Evolutionary conservation across 495 filamentous ascomycete species (phyloP), one percentile per base, ranked within the genome.

Genomic region (Parathielavia hyrcaniae): DNA sequence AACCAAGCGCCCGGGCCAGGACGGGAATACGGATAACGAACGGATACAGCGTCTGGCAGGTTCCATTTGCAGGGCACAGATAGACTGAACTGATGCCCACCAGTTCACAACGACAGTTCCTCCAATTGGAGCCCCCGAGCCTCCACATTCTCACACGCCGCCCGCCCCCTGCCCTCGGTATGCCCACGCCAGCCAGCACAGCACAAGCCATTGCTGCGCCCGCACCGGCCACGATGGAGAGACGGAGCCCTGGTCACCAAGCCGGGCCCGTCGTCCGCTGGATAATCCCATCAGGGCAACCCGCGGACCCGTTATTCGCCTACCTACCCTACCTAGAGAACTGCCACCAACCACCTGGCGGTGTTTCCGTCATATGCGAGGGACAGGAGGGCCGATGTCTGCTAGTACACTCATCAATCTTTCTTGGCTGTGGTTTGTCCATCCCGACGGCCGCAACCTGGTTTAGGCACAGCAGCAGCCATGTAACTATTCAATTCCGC

Each of bases 231-330:
- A n/a, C n/a, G n/a, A n/a, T 44, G 19, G 17, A 23, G 49, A 30
- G 26, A 30, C 41, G 39, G 43, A 44, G 45, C 39, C 58, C 58
- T 47, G 43, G 51, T 60, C 47, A 3, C 26, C 26, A 30, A 44
- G 44, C 38, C 46, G 17, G 23, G 23, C 30, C 46, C 36, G 3
- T 30, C 13, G 17, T 0, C 38, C 12, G 14, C 45, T 60, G 26
- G 51, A 41, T 38, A 39, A 60, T 58, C 56, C 55, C 41, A 55
- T 58, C 60, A 55, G 22, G 56, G 55, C 20, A 62, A 59, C 55
- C 60, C 60, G 60, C 51, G 59, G 41, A 50, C 55, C 60, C 55
- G 60, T 62, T 48, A 49, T 59, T 59, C 60, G 55, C 55, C 55
- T 58, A 58, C 26, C 26, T 30, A 30, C 6, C 26, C 26, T 30